These are phyloP conservation scores for Leishmania lainsoni DNA, from an alignment of 208 protist genomes.

Conservation along the genomic window DNA sequence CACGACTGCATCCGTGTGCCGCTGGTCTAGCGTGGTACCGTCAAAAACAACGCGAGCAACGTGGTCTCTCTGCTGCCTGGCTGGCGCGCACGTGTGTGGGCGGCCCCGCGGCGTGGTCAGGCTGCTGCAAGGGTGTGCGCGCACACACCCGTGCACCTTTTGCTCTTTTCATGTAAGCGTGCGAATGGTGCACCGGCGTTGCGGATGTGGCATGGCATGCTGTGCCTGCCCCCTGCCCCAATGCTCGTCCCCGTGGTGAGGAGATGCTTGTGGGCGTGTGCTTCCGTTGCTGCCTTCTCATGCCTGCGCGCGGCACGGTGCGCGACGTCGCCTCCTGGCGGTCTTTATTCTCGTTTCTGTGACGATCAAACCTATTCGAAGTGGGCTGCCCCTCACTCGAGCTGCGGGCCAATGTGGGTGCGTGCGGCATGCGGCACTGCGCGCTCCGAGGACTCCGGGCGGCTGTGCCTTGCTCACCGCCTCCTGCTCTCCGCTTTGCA, in stretches of 20 bases:
- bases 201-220: neutral
- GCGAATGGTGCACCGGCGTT: neutral
- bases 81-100: neutral
- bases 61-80: neutral
- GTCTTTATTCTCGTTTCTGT: neutral
- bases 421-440: too few species aligned
- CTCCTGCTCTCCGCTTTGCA: neutral
- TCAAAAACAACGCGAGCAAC: neutral
- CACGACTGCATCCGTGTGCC: neutral
- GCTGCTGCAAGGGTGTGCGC: neutral
- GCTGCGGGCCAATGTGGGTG: neutral
- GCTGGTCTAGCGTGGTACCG: neutral
- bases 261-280: neutral
- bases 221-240: neutral
- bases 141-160: neutral
- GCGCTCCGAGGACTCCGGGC: too few species aligned
- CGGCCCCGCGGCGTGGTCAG: neutral
- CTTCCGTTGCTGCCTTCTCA: neutral
- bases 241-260: neutral
- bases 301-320: neutral
- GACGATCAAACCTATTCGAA: neutral
- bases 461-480: neutral
- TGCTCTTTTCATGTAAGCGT: neutral
- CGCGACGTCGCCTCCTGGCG: neutral
- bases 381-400: neutral